Conservation (phyloP, 169 alveolate species). For the Babesia bigemina region DNA sequence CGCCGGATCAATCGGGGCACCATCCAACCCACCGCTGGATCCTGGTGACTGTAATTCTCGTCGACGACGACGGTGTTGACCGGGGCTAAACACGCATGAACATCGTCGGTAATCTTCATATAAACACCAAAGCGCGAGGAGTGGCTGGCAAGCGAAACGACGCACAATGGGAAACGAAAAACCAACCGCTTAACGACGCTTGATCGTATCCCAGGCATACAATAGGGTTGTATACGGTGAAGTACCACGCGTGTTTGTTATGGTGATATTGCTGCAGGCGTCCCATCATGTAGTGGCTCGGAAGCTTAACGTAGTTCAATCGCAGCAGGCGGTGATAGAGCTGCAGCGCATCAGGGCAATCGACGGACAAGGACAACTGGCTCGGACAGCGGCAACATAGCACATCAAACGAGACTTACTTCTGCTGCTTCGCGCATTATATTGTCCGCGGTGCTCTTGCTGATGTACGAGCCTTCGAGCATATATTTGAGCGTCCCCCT, state of each 20-base stretch:
- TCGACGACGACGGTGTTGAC: not conserved
- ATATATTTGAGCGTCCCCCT: constrained; percentile 56
- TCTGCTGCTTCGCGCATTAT: constrained; percentile 50
- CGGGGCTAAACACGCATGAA: not conserved
- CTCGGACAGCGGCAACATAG: not conserved
- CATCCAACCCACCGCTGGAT: constrained; percentile 1
- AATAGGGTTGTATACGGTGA: constrained; percentile 36
- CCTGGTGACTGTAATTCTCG: not conserved
- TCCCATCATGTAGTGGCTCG: constrained; percentile 41
- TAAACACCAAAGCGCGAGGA: too few species aligned
- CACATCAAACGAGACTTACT: constrained; percentile 14
- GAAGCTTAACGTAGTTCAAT: not conserved
- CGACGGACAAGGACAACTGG: not conserved
- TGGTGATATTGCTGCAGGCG: constrained; percentile 44
- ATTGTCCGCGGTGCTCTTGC: constrained; percentile 40
- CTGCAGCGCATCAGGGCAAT: constrained; percentile 7
- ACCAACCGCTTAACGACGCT: not conserved
- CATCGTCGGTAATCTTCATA: too few species aligned
- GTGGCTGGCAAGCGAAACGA: too few species aligned
- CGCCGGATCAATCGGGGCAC: too few species aligned
- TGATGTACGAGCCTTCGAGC: constrained; percentile 64
- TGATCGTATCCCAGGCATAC: constrained; percentile 3
- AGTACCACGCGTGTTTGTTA: constrained; percentile 18
- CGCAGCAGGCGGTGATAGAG: constrained; percentile 21
- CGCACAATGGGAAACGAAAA: not conserved